A percentile compares a stretch with the other conserved stretches of the same genome.
Evolutionary conservation across 371 early-diverging fungal species (phyloP).

Genomic region (Batkoa obscura): DNA sequence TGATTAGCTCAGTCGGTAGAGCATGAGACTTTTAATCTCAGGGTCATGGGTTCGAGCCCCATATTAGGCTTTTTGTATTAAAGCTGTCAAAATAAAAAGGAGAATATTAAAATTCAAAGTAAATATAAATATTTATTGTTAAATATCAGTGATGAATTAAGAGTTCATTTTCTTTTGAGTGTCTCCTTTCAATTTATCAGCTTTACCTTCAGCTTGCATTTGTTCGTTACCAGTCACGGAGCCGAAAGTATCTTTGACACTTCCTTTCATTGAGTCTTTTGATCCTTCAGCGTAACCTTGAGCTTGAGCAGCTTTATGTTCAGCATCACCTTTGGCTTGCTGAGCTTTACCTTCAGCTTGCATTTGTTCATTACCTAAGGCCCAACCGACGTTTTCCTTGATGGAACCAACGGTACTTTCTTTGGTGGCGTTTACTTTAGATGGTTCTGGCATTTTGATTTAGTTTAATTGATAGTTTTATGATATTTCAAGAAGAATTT

Average conservation of each 20-base stretch:
- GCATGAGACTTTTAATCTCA: no score
- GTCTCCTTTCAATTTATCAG: neutral
- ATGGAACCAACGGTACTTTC: constrained; percentile 6
- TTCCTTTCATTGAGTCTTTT: constrained; percentile 9
- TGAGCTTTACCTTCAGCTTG: constrained; percentile 9
- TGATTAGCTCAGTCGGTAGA: no score
- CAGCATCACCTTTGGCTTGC: constrained; percentile 10
- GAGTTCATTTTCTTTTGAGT: neutral
- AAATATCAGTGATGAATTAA: no score
- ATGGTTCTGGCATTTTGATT: neutral
- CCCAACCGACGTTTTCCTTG: constrained; percentile 11
- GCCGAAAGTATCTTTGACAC: constrained; percentile 20
- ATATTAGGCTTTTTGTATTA: no score
- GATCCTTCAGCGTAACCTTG: constrained; percentile 6
- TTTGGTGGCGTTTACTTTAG: neutral
- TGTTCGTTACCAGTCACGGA: constrained; percentile 20
- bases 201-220: constrained; percentile 18
- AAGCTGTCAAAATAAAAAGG: no score
- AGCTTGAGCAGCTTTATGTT: constrained; percentile 9
- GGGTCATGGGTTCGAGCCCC: no score
- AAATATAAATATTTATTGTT: no score
- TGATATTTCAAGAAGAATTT: neutral
- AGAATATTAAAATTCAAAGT: no score
- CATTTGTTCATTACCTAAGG: constrained; percentile 10
- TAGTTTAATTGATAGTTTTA: neutral